These are phyloP conservation scores for Pterocarpus santalinus DNA, from an alignment of 306 rosid genomes.

Conservation along the genomic window DNA sequence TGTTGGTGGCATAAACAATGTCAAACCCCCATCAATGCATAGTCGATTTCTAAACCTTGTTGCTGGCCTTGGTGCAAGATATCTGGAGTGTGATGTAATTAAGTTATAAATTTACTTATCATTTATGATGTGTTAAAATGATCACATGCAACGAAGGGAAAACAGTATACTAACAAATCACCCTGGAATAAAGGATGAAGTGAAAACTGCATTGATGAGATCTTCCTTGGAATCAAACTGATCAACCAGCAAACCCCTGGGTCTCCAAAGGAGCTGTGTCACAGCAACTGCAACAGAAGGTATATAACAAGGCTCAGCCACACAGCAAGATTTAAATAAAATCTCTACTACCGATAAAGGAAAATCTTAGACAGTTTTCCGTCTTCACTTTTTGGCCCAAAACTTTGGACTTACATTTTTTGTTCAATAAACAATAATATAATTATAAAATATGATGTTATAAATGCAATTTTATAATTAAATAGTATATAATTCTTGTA, in stretches of 20 bases:
- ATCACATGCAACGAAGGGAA: constrained; percentile 33
- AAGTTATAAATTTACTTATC: constrained; percentile 10
- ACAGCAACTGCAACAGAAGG: constrained; percentile 80
- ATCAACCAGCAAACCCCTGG: constrained; percentile 94
- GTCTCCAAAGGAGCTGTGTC: constrained; percentile 92
- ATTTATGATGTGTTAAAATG: constrained; percentile 23
- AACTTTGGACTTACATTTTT: not conserved
- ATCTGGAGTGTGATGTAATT: constrained; percentile 57
- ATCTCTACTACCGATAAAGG: constrained; percentile 3
- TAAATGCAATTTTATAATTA: constrained; percentile 17
- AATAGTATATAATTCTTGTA: not conserved
- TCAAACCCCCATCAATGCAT: constrained; percentile 96
- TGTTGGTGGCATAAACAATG: constrained; percentile 97
- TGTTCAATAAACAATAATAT: not conserved
- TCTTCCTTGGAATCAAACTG: constrained; percentile 96
- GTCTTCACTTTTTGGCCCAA: constrained; percentile 17
- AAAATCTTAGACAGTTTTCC: not conserved
- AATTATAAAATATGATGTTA: not conserved
- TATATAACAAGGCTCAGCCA: constrained; percentile 18
- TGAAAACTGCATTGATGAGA: constrained; percentile 93
- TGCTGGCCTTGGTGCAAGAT: constrained; percentile 94
- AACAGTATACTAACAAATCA: constrained; percentile 57
- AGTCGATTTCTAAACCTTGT: constrained; percentile 82
- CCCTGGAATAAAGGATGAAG: constrained; percentile 99
- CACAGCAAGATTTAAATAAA: constrained; percentile 9